Conservation (phyloP, 805 yeast genomes). For the Pichia eremophila region DNA sequence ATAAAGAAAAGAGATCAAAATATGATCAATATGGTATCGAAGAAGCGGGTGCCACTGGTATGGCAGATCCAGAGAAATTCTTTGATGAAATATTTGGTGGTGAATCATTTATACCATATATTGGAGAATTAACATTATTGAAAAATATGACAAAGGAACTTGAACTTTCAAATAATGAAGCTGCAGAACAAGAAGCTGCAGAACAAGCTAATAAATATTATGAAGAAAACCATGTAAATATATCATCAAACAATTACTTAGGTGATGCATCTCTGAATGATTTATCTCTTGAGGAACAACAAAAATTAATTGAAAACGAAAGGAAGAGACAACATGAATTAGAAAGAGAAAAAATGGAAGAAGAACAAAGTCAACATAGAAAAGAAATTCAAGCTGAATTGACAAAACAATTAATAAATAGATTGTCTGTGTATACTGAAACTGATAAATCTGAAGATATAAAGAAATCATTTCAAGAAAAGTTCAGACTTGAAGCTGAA, state of each 20-base stretch:
- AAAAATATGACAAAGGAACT: slow-evolving; percentile 53
- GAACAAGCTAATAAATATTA: slow-evolving; percentile 20
- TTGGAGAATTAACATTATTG: slow-evolving; percentile 66
- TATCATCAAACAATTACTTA: slow-evolving; percentile 5
- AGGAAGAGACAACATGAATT: slow-evolving; percentile 32
- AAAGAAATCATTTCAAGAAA: slow-evolving; percentile 41
- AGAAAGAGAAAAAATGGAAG: slow-evolving; percentile 61
- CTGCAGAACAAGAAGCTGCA: slow-evolving; percentile 30
- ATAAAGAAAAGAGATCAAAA: slow-evolving; percentile 52
- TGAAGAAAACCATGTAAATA: not conserved
- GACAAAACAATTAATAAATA: slow-evolving; percentile 36
- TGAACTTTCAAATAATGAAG: slow-evolving; percentile 31
- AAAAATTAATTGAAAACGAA: slow-evolving; percentile 22
- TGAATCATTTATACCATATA: slow-evolving; percentile 67
- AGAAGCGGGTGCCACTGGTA: slow-evolving; percentile 49
- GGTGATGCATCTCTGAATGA: slow-evolving; percentile 20
- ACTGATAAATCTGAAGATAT: slow-evolving; percentile 58
- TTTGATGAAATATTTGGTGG: slow-evolving; percentile 82
- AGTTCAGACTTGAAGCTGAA: slow-evolving; percentile 56
- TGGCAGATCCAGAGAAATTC: slow-evolving; percentile 78
- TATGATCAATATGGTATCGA: slow-evolving; percentile 73
- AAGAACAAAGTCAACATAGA: slow-evolving; percentile 58
- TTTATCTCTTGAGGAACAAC: slow-evolving; percentile 21
- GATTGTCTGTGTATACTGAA: slow-evolving; percentile 40
- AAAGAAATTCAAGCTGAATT: slow-evolving; percentile 45